Evolutionary conservation across 202 grass and related monocot species (phyloP), one percentile per base, ranked within the genome.

Genomic region (Tripidium arundinaceum): DNA sequence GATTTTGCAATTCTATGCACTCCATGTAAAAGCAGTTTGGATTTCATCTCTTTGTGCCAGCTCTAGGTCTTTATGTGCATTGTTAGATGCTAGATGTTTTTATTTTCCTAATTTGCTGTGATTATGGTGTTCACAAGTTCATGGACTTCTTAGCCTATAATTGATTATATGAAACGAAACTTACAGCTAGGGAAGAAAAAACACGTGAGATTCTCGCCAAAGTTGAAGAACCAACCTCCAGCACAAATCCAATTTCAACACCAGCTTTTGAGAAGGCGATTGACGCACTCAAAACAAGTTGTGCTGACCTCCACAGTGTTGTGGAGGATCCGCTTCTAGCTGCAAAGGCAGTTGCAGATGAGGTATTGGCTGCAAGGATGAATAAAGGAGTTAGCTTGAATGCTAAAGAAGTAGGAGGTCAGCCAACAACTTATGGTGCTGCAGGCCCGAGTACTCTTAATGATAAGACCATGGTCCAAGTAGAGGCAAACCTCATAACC

Each of bases 291-390:
- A 86, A 86, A 72, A 76, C 72, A 84, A 88, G 91, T 66, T 86
- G 79, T 39, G 67, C 69, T 27, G 58, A 94, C 60, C 88, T 94
- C 38, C 86, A 62, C 4, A 76, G 38, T 73, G 47, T 42, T 22
- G 46, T 86, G 11, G 76, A 74, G 8, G 91, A 94, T 66, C 91
- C 86, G 62, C 86, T 94, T 79, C 88, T 79, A 60, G 76, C 73
- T 78, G 91, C 86, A 27, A 86, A 86, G 82, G 65, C 26, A 61
- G 50, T 55, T 36, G 91, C 91, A 76, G 79, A 82, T 78, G 62
- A 88, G 72, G 66, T 88, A 43, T 74, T 88, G 58, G 57, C 61
- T 49, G 22, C 63, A 78, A 86, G 65, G 68, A 70, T 67, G 67
- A 41, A 60, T 54, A 82, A 73, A 21, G 4, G 60, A 77, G 72